Base-by-base conservation (phyloP, 148 eudicot species). In the Nepenthes mirabilis region DNA sequence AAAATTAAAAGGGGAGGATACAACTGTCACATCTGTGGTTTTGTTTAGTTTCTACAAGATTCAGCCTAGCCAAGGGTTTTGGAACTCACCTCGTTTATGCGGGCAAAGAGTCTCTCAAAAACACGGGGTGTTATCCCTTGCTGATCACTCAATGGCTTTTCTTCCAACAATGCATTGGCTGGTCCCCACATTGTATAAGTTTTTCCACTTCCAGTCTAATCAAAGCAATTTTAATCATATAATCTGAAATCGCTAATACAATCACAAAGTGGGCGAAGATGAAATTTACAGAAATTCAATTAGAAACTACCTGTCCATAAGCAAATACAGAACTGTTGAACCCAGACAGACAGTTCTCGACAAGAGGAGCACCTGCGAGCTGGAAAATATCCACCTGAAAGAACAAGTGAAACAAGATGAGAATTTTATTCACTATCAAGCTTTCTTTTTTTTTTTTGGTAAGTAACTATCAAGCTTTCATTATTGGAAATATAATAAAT, bases 171-270 rank as follows among this genome's bases (percentile, higher is more conserved):
- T 55, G 91, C 88, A 63, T 86, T 93, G 64, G 98, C 77, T 13
- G 96, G 95, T 75, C 96, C 98, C 98, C 96, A 93, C 77, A 93
- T 86, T 14, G 96, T 88, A 70, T 79, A 93, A 6, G 98, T 93
- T 69, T 93, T 93, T 36, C 98, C 98, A 58, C 98, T 93, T 32
- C 98, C 98, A 10, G 98, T 93, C 98, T 93, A 66, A 58, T 34
- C 47, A 56, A 33, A 36, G 40, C 40, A 56, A 56, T 56, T 10
- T 6, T 36, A 33, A 32, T 2, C 32, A 36, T 52, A 33, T n/a
- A 34, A 12, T 43, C 34, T 11, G 34, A 13, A 13, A 40, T 40
- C 43, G 7, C 3, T 40, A 40, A 40, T 7, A 40, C 7, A 3
- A 40, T 40, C 43, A 40, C 11, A 3, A 4, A 49, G 12, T 49